Base-by-base conservation (phyloP, 2,329 filamentous ascomycete genomes). In the Paraconiothyrium brasiliense region DNA sequence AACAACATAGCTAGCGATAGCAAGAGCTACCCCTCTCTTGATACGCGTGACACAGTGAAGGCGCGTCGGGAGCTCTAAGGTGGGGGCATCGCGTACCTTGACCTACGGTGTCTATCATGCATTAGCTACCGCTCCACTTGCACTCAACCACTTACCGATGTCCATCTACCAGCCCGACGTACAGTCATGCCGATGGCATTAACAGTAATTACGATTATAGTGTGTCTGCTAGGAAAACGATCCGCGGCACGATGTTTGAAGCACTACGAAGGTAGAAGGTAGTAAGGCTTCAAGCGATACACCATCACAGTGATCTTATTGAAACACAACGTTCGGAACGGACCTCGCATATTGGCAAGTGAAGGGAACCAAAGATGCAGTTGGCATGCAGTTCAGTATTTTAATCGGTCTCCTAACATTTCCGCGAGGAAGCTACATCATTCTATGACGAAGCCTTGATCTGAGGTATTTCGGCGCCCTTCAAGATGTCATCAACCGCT, bases 401-500 rank as follows among this genome's bases (percentile, higher is more conserved):
- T 46, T 10, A 46, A 24, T 46, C 20, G 20, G 24, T 13, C 20
- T 8, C 8, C 22, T 6, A 20, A 11, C 43, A 20, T 9, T 46
- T 46, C 11, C 43, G 43, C 20, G 43, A 37, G 14, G 35, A 24
- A 7, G 24, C 43, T 24, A 46, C 9, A 10, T 20, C 43, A 8
- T 46, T 11, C 9, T 46, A 6, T 20, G 24, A 4, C 7, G 43
- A 24, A 22, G 7, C 2, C n/a, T 22, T 46, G 2, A 5, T 24
- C 43, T 11, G 3, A 11, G n/a, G 6, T 46, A 24, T 7, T 4
- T 11, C 3, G 2, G n/a, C 43, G 11, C 48, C 54, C 52, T 48
- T 64, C 14, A 73, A 57, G 10, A 72, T 41, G 1, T 22, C 39
- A 47, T 76, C 70, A 35, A 78, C 64, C 35, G 60, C 64, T 24